Base-by-base conservation (phyloP, 2,329 filamentous ascomycete species). In the Thelonectria blattea region DNA sequence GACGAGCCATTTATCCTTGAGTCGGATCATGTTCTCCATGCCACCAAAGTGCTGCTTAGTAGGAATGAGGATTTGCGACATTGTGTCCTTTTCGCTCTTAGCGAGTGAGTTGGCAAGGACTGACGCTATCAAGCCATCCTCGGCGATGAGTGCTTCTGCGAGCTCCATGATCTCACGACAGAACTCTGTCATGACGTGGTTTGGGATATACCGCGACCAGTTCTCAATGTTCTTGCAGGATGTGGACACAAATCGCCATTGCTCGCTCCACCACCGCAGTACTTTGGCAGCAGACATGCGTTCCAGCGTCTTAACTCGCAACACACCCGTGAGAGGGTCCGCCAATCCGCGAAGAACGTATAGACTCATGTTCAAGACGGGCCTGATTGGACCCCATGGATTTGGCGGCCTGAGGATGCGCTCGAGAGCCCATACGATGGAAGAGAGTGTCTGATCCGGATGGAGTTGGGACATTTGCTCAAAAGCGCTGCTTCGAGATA, bases 121-220 rank as follows among this genome's bases (percentile, higher is more conserved):
- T 47, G 89, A 90, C 2, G 91, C 87, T 64, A 99, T 88, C 60
- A 97, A 85, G 52, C 88, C 89, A 73, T 96, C 95, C 68, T 97
- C 89, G 42, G 91, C 88, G 71, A 98, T 91, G 2, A 97, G 83
- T 37, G 86, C 84, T 71, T 96, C 91, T 1, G 94, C 93, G 71
- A 97, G 91, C 69, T 98, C 92, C 86, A 99, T 99, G 14, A 91
- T 91, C 72, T 97, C 92, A 66, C 95, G 89, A 72, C 93, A 97
- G 71, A 98, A 97, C 58, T 97, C 89, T 69, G 93, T 89, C 91
- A 99, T 93, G 55, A 86, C 81, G 18, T 81, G 77, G 72, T 92
- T 95, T 52, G 94, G 89, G 60, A 91, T 87, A 4, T 84, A 84
- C 14, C 86, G 80, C 65, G 92, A 92, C 95, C 95, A 99, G 11